Base-by-base conservation (phyloP, 2,329 filamentous ascomycete genomes). In the Pyrenochaeta sp. region DNA sequence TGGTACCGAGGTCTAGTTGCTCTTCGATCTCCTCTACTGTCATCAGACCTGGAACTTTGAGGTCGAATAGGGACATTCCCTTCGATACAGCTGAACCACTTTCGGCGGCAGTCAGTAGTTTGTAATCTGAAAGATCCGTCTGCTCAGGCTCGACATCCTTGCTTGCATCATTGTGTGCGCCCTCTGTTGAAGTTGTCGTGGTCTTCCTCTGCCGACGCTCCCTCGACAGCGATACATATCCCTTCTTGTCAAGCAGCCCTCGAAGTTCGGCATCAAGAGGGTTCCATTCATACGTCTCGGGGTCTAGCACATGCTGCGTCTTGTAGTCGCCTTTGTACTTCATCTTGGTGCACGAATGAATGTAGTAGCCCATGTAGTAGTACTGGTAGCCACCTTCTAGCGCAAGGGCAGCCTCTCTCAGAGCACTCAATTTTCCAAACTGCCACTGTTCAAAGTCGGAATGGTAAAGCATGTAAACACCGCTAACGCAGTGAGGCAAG, bases 281-380 rank as follows among this genome's bases (percentile, higher is more conserved):
- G 58, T 87, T 79, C 89, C 89, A 92, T 7, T 76, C 70, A 58
- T 88, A 79, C 0, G 82, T 83, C 56, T 87, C 84, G 0, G 89
- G 88, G 60, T 93, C 89, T 10, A 94, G 81, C 10, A 95, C 82
- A 66, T 88, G 85, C 68, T 92, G 89, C 1, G 90, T 90, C 10
- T 82, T 80, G 71, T 90, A 95, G 68, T 92, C 88, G 52, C 87
- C 89, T 78, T 95, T 95, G 79, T 95, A 95, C 63, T 83, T 82
- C 91, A 95, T 94, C 78, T 95, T 95, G 47, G 84, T 81, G 66
- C 90, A 94, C 49, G 79, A 86, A 72, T 93, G 90, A 54, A 95
- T 94, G 66, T 94, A 95, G 74, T 87, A 94, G 5, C 91, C 86
- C 86, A 89, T 88, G 75, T 94, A 95, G 83, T 91, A 95, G 81